Evolutionary conservation across 306 rosid species (phyloP), one percentile per base, ranked within the genome.

Genomic region (Trifolium pratense): DNA sequence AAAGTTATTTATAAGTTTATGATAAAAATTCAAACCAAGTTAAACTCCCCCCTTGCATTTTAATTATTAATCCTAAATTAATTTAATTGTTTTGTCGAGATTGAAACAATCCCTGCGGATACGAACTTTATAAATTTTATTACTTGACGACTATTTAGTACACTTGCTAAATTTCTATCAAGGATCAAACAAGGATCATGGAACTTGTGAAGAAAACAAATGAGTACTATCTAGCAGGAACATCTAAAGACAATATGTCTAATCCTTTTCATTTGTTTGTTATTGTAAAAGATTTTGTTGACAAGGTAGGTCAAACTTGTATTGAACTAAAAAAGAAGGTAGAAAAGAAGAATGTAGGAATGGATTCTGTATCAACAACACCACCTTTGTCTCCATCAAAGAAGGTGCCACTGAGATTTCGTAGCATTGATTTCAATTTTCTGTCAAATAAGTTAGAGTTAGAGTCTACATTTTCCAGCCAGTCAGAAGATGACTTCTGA

Each of bases 131-230:
- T n/a, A n/a, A n/a, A n/a, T n/a, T n/a, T n/a, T n/a, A n/a, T n/a
- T n/a, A n/a, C n/a, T n/a, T n/a, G n/a, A n/a, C n/a, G n/a, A n/a
- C n/a, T n/a, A n/a, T n/a, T n/a, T n/a, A n/a, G n/a, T n/a, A n/a
- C n/a, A n/a, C n/a, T n/a, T n/a, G n/a, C n/a, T n/a, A n/a, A n/a
- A n/a, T n/a, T n/a, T n/a, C n/a, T n/a, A n/a, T n/a, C n/a, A n/a
- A n/a, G n/a, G n/a, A 91, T 62, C 85, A 88, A 16, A 74, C 61
- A 34, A 86, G 84, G 78, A 83, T 87, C 4, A 55, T 89, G 88
- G 90, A 84, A 73, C 55, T 88, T 62, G 96, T 94, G 87, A 80
- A 78, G 59, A 88, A 76, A 79, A 88, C 95, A 1, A 91, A 84
- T 0, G 88, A 86, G 64, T 94, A 86, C 71, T 91, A 85, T 70